Evolutionary conservation across 202 grass and related monocot genomes (phyloP).

Genomic region (Bolboschoenoplectus hybrid): DNA sequence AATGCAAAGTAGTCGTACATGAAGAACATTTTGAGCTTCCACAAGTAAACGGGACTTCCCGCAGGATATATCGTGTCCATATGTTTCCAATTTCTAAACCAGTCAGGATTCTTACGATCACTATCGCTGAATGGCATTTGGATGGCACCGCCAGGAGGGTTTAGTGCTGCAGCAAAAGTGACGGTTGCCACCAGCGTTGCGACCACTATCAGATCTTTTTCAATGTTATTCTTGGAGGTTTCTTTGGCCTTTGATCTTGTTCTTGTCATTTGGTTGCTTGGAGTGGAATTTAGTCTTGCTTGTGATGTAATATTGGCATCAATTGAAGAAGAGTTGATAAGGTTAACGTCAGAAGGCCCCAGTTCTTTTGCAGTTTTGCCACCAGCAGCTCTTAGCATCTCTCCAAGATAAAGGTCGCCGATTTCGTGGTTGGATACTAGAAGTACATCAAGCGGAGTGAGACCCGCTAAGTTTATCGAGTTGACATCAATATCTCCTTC

Average conservation of each 20-base stretch:
- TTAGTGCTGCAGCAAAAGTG: neutral
- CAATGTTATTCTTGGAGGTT: neutral
- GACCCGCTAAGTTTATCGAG: neutral
- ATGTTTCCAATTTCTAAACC: neutral
- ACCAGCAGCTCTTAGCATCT: constrained; percentile 17
- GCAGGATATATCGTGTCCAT: neutral
- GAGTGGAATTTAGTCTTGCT: neutral
- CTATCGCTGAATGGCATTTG: neutral
- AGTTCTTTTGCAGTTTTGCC: constrained; percentile 8
- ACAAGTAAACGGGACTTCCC: neutral
- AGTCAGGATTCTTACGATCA: neutral
- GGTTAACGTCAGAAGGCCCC: neutral
- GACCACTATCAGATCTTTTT: neutral
- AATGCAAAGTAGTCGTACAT: neutral
- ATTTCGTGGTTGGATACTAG: neutral
- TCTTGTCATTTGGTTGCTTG: constrained; percentile 9
- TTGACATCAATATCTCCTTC: neutral
- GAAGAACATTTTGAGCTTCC: neutral
- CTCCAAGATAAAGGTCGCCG: neutral
- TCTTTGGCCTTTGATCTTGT: neutral
- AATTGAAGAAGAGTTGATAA: neutral
- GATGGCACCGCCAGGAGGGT: constrained; percentile 2
- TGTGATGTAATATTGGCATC: neutral
- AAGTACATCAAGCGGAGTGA: constrained; percentile 32
- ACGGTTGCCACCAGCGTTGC: constrained; percentile 26